phyloP scores from a whole-genome alignment of 1,284 basidiomycete genomes.

The Inonotus hispidus region DNA sequence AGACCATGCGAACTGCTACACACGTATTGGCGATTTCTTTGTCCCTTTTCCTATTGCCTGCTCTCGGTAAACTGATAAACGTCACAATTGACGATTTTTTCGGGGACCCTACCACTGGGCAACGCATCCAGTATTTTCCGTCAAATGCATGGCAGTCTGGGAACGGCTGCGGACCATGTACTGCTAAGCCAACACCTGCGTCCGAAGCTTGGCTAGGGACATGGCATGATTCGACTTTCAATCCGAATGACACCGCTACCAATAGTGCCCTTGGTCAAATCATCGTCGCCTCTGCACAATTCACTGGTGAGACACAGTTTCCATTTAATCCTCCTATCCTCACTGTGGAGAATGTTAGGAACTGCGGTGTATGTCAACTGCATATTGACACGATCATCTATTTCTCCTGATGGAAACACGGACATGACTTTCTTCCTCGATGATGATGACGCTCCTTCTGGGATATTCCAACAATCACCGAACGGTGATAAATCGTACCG shows the following conservation, averaged over 20 bases:
- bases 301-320: slow-evolving; percentile 6
- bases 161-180: slow-evolving; percentile 7
- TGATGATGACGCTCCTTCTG: background rate
- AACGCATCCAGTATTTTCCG: slow-evolving; percentile 9
- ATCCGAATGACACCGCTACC: background rate
- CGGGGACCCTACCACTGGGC: slow-evolving; percentile 12
- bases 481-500: slow-evolving; percentile 1
- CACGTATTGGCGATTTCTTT: background rate
- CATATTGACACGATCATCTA: slow-evolving; percentile 7
- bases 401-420: slow-evolving; percentile 10
- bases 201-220: slow-evolving; percentile 7
- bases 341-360: background rate
- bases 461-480: slow-evolving; percentile 4
- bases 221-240: slow-evolving; percentile 14
- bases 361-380: slow-evolving; percentile 10
- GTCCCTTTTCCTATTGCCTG: background rate
- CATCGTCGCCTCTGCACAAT: slow-evolving; percentile 4
- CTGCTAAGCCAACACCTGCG: slow-evolving; percentile 5
- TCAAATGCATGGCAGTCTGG: slow-evolving; percentile 10
- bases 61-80: background rate
- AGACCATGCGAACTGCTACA: background rate
- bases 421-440: slow-evolving; percentile 16
- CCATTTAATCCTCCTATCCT: background rate
- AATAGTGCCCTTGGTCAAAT: slow-evolving; percentile 12
- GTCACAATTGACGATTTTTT: slow-evolving; percentile 14